Evolutionary conservation across 306 rosid species (phyloP).

Genomic region (Herpetospermum pedunculosum): DNA sequence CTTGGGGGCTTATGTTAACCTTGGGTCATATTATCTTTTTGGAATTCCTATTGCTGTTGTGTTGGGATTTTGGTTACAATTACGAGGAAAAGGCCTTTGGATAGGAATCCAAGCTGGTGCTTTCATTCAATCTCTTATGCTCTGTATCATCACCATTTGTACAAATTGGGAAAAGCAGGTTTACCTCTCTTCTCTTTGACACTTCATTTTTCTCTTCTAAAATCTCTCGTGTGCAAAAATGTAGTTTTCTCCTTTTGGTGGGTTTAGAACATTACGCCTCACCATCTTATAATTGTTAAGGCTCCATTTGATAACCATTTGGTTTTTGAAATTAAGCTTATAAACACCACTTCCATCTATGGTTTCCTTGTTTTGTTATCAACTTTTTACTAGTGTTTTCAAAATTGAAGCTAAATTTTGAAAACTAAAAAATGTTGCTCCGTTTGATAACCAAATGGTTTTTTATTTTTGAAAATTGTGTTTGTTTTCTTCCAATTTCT

Average conservation of each 20-base stretch:
- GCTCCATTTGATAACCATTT: too few relatives aligned
- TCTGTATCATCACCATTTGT: constrained; percentile 27
- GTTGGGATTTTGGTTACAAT: constrained; percentile 35
- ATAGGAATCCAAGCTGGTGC: constrained; percentile 47
- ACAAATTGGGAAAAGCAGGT: constrained; percentile 57
- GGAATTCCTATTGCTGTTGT: constrained; percentile 49
- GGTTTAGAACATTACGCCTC: neutral
- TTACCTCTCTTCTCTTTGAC: neutral
- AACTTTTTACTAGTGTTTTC: too few relatives aligned
- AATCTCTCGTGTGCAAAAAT: neutral
- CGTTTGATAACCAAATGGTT: too few relatives aligned
- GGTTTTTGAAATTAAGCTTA: too few relatives aligned
- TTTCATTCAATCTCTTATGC: constrained; percentile 31
- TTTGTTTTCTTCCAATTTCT: too few relatives aligned
- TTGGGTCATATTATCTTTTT: constrained; percentile 54
- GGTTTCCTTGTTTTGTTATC: too few relatives aligned
- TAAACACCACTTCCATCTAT: too few relatives aligned
- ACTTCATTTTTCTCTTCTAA: neutral
- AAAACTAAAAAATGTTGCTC: too few relatives aligned
- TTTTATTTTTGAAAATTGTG: too few relatives aligned
- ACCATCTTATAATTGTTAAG: neutral
- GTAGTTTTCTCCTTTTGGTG: too few relatives aligned
- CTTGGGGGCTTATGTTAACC: constrained; percentile 41
- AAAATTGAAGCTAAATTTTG: too few relatives aligned
- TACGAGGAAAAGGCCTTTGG: constrained; percentile 57